Base-by-base conservation (phyloP, 2,329 filamentous ascomycete genomes). In the Lachnellula willkommii region DNA sequence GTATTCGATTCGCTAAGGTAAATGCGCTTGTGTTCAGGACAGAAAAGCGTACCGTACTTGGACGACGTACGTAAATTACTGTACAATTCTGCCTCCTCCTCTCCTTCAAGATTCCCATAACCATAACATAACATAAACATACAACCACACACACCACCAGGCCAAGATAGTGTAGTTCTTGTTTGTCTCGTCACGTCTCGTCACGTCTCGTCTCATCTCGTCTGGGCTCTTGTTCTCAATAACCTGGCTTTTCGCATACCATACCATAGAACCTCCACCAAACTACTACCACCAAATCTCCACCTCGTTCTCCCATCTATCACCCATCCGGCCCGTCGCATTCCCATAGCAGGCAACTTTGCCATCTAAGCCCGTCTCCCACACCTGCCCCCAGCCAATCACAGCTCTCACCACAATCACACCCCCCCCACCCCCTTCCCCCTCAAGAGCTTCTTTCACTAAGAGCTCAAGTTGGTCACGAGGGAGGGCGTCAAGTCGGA, bases 381-480 rank as follows among this genome's bases (percentile, higher is more conserved):
- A 45, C 49, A 54, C 32, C 55, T 53, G 40, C 39, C 36, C n/a
- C 48, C 45, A 17, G 40, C 61, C 62, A 62, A 64, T 65, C 57
- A 58, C 26, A 56, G 26, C 55, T 11, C 14, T 20, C 35, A 24
- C 52, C 50, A 32, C 28, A 45, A 55, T 45, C 60, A 62, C 59
- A 60, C 60, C 51, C 54, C 56, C 50, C 39, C 54, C 36, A 51
- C 50, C 40, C 50, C 52, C 32, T 20, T 20, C 20, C 20, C 20
- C 20, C 20, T 20, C 50, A 32, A 58, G 52, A 47, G 48, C 22
- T 53, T 53, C 46, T 45, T 50, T 53, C 50, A 54, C 47, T 45
- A 56, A 47, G 52, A 22, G 52, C 55, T 49, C 39, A 39, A 28
- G 43, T 45, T 59, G 63, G 63, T 67, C 66, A 68, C 66, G 63